Evolutionary conservation across 768 basidiomycete genomes (phyloP), one percentile per base, ranked within the genome.

Genomic region (Mycena maculata): DNA sequence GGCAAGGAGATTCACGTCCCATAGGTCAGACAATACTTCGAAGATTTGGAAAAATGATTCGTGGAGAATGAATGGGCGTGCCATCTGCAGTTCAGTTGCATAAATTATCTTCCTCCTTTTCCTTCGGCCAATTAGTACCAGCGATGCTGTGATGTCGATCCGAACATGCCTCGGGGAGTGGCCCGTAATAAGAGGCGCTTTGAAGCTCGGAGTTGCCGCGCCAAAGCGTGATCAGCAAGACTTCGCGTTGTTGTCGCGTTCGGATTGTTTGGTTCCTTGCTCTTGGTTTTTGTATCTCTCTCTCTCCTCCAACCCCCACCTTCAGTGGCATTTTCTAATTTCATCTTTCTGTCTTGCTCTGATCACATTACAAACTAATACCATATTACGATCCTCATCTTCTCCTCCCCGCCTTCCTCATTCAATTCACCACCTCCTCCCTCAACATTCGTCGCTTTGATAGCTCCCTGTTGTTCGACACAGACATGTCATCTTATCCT

Each of bases 171-270:
- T 4, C 27, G 27, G 18, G 27, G 15, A 13, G 6, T 6, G 33
- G 13, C 31, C 33, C 49, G 45, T 30, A 57, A 31, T 44, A 30
- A 45, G 31, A 22, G 20, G n/a, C 41, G 22, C 30, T 45, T 45
- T 13, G 42, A 57, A 55, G 28, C 4, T 18, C 48, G 16, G 16
- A 44, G 41, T 57, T 42, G 38, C 28, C 20, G 18, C 56, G n/a
- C 30, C 52, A 45, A 58, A 58, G 44, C 58, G 33, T 18, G 49
- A 50, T 48, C 47, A 60, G 16, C 23, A 10, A 33, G 33, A 12
- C 16, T 39, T 50, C 38, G 48, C 38, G 48, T 60, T 60, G 59
- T 60, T 60, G 59, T 28, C 59, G 59, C 59, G 59, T 60, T 48
- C 6, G 47, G 28, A 48, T 48, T 60, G 36, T 60, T 60, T 60